Base-by-base conservation (phyloP, 2,329 filamentous ascomycete species). In the Aspergillus tubingensis region DNA sequence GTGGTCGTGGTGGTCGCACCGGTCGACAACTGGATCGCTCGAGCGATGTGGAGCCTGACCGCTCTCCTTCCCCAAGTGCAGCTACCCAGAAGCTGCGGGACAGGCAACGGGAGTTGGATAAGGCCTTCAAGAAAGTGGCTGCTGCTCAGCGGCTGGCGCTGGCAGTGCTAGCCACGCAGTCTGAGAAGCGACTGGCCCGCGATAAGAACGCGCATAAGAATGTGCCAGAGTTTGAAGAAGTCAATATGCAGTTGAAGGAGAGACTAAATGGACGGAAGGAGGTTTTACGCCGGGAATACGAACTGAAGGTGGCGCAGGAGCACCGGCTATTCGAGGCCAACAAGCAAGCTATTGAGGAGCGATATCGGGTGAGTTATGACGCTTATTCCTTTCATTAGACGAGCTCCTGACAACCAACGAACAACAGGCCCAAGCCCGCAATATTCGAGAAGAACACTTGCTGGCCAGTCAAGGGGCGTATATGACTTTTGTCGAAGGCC, bases 61-160 rank as follows among this genome's bases (percentile, higher is more conserved):
- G 69, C 19, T 74, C 76, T 15, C 74, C 75, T 15, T 76, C 75
- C 2, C 74, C 75, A 5, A 73, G 68, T 62, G 70, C 72, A 58
- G 66, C 72, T 41, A 72, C 77, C 41, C 70, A 77, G 63, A 71
- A 74, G 38, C 71, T 80, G 23, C 74, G 75, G 57, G 70, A 76
- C 44, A 74, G 79, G 8, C 77, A 80, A 66, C 73, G 74, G 15
- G 77, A 80, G 61, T 60, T 81, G 39, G 76, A 77, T 47, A 71
- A 72, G 27, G 72, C 76, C 8, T 81, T 78, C 62, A 77, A 74
- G 59, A 74, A 71, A 53, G 72, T 81, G 11, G 78, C 75, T 25
- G 68, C 72, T 21, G 76, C 74, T 5, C 79, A 81, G 60, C 68
- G 73, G 53, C 64, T 79, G 30, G 74, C 79, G 11, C 67, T 81